phyloP scores from a whole-genome alignment of 192 early-diverging fungal species.

The Jimgerdemannia flammicorona region DNA sequence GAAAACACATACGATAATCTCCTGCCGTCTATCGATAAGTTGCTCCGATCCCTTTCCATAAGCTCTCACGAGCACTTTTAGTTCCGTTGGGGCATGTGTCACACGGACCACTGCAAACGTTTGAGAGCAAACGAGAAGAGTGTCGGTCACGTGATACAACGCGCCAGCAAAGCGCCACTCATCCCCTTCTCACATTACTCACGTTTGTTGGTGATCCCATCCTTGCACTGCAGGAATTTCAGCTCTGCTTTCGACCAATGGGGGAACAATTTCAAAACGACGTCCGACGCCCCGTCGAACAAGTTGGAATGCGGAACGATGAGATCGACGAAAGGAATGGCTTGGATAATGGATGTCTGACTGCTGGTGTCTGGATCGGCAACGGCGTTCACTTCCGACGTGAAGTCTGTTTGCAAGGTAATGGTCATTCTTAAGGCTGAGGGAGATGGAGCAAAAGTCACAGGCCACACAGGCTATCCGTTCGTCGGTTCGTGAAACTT shows the following conservation, averaged over 20 bases:
- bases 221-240: constrained; percentile 64
- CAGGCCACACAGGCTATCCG: too few species aligned
- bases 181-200: constrained; percentile 13
- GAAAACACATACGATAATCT: constrained; percentile 67
- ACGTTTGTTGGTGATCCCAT: constrained; percentile 82
- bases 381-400: too few species aligned
- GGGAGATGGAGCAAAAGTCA: too few species aligned
- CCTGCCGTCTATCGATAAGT: constrained; percentile 85
- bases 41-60: constrained; percentile 86
- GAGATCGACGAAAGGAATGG: constrained; percentile 36
- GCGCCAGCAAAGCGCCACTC: too few species aligned
- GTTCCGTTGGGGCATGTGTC: constrained; percentile 50
- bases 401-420: too few species aligned
- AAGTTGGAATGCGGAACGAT: constrained; percentile 52
- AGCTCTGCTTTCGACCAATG: constrained; percentile 57
- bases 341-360: too few species aligned
- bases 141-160: too few species aligned
- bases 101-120: constrained; percentile 58
- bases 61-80: constrained; percentile 77
- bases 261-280: constrained; percentile 54
- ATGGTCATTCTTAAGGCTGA: too few species aligned
- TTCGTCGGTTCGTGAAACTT: too few species aligned
- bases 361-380: too few species aligned
- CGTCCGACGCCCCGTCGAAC: constrained; percentile 59
- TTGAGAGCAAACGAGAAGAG: not conserved